phyloP scores from a whole-genome alignment of 2,329 filamentous ascomycete genomes.

The Camillea tinctor region DNA sequence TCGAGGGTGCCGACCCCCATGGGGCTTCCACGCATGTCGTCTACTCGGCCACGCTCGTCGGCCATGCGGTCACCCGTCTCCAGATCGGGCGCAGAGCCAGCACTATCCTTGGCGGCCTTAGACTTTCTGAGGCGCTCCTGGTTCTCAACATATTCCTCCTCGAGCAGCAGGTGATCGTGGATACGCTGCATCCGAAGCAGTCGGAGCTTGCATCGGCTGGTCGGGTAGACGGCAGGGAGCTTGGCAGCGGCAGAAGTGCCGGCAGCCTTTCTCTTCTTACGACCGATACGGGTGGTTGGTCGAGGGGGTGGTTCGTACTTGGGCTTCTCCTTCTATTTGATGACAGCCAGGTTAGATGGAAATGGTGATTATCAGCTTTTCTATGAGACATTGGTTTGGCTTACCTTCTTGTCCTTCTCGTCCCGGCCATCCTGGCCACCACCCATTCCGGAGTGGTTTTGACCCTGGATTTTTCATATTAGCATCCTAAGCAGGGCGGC shows the following conservation, averaged over 20 bases:
- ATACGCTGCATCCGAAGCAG: constrained; percentile 98
- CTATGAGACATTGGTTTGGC: constrained; percentile 11
- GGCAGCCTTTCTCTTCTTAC: constrained; percentile 96
- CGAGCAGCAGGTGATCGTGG: constrained; percentile 92
- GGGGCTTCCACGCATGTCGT: constrained; percentile 97
- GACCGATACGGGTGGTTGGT: constrained; percentile 92
- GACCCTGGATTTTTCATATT: constrained; percentile 56
- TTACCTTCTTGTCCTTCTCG: constrained; percentile 92
- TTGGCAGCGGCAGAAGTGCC: constrained; percentile 94
- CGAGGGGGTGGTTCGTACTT: constrained; percentile 99
- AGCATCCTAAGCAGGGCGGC: constrained; percentile 4
- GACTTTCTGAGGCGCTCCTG: constrained; percentile 94
- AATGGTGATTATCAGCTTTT: not conserved
- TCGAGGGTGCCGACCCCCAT: constrained; percentile 98
- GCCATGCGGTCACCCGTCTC: constrained; percentile 84
- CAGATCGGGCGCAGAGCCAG: constrained; percentile 63
- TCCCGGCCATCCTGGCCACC: constrained; percentile 75
- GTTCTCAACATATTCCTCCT: constrained; percentile 99
- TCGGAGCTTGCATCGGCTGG: constrained; percentile 94
- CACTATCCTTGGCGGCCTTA: constrained; percentile 74
- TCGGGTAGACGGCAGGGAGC: constrained; percentile 90
- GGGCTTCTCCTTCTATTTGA: constrained; percentile 90
- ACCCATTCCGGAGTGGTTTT: constrained; percentile 85
- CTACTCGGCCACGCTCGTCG: constrained; percentile 90
- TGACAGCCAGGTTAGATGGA: constrained; percentile 3